Evolutionary conservation across 148 eudicot species (phyloP), one percentile per base, ranked within the genome.

Genomic region (Agrostemma githago): DNA sequence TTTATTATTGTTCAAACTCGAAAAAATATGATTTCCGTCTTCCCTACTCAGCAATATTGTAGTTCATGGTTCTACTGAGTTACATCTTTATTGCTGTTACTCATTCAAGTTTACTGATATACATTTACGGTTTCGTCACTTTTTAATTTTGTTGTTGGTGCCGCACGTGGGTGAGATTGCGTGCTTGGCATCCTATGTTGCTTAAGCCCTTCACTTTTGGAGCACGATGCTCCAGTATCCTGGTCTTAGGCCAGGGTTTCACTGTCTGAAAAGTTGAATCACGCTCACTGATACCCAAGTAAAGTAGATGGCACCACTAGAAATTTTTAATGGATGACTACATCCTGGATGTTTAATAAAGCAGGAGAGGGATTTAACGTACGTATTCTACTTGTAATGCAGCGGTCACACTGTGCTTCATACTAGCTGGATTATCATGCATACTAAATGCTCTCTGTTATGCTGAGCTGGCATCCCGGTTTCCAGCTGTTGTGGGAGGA

Each of bases 401-500:
- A 95, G 98, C 96, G 74, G 98, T 90, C 54, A 95, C 96, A 40
- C 83, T 95, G 46, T 90, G 98, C 83, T 95, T 95, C 76, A 70
- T 88, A 66, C 82, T 95, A 59, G 97, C 98, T 57, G 98, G 98
- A 78, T 90, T 84, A 67, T 92, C 93, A 63, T 95, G 98, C 77
- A 88, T 92, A 63, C 90, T 92, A 58, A 95, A 95, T 82, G 98
- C 96, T 16, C 93, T 95, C 60, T 95, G 98, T 79, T 95, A 95
- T 74, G 98, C 98, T 48, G 98, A 95, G 84, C 83, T 95, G 38
- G 87, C 97, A 44, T 87, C 98, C 71, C 93, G 96, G 7, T 90
- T 95, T 80, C 98, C 98, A 57, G 97, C 98, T 53, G 97, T 95
- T 68, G 98, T 95, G 51, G 98, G 98, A 61, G 98, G 98, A 80